A percentile compares a stretch with the other conserved stretches of the same genome.
Evolutionary conservation across 139 green algal genomes (phyloP).

Genomic region (Haematococcus sp.): DNA sequence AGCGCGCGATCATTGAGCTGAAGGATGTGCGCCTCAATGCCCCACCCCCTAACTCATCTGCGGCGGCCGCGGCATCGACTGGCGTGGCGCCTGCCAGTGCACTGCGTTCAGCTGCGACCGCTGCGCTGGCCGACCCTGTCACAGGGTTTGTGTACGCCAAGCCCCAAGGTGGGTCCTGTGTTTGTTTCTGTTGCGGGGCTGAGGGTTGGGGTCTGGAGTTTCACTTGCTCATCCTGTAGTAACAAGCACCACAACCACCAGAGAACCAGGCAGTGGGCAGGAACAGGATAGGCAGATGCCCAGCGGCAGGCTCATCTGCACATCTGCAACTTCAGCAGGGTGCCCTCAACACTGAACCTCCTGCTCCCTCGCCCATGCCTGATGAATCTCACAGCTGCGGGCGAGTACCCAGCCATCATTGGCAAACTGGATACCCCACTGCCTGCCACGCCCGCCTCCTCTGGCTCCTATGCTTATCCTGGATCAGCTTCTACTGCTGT

Average conservation of each 20-base stretch:
- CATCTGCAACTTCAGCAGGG: no score
- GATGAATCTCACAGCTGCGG: not conserved
- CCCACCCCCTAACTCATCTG: not conserved
- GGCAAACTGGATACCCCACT: not conserved
- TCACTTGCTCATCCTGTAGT: no score
- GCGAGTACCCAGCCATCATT: conserved; percentile 18
- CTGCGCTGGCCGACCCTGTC: conserved; percentile 14
- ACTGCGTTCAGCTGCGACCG: not conserved
- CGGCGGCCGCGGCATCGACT: no score
- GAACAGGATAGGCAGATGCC: no score
- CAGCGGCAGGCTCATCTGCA: no score
- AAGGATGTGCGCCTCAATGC: not conserved
- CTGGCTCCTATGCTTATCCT: no score
- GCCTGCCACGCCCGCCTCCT: not conserved
- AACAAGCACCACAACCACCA: no score
- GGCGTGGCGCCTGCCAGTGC: not conserved
- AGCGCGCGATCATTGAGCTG: not conserved
- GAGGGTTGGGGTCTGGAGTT: no score
- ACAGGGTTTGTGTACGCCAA: conserved; percentile 18
- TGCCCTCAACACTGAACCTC: no score
- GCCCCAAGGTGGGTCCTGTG: conserved; percentile 10
- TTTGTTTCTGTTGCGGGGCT: conserved; percentile 17
- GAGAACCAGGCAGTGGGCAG: no score
- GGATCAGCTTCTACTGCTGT: no score
- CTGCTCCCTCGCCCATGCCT: not conserved